Conservation (phyloP, 2,329 filamentous ascomycete species). For the Stromatinia cepivora region DNA sequence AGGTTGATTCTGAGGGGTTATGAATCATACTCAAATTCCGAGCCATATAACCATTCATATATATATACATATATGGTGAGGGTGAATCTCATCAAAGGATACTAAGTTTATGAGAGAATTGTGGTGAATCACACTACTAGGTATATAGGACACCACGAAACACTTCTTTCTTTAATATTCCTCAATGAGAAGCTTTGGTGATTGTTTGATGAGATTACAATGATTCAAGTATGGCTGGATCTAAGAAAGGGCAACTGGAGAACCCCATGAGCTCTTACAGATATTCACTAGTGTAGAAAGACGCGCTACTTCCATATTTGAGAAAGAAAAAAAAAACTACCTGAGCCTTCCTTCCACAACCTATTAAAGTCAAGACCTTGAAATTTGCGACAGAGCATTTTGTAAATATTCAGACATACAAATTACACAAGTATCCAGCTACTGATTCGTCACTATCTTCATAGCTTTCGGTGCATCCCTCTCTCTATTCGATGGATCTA, state of each 20-base stretch:
- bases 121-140: no score
- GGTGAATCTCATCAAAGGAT: neutral
- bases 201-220: neutral
- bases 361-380: neutral
- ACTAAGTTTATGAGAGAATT: neutral
- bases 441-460: conserved; percentile 5
- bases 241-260: conserved; percentile 1
- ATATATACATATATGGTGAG: neutral
- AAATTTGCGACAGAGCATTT: neutral
- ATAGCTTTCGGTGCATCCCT: conserved; percentile 1
- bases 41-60: neutral
- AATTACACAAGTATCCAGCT: neutral
- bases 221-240: neutral
- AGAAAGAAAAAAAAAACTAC: neutral
- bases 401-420: neutral
- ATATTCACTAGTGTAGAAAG: neutral
- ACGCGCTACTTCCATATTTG: neutral
- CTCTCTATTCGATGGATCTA: neutral
- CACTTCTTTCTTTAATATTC: neutral
- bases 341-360: neutral
- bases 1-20: neutral
- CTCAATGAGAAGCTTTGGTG: neutral
- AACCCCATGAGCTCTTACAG: neutral
- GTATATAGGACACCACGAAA: neutral
- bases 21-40: neutral